These are phyloP conservation scores for Clitopilus hobsonii DNA, from an alignment of 768 basidiomycete species.

Conservation along the genomic window DNA sequence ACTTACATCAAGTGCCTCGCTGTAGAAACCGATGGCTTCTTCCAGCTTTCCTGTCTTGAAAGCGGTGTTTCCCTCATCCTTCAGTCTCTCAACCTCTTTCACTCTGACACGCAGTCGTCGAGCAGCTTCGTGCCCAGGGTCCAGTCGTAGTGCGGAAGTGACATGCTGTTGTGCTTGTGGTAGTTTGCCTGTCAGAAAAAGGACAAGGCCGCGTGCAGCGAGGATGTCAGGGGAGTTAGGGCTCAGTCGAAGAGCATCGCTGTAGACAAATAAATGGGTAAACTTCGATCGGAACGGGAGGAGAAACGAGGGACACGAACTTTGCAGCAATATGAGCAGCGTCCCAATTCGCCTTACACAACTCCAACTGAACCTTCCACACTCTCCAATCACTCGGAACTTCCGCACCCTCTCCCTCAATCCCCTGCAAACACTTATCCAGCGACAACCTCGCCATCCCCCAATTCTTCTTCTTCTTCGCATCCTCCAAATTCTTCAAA, in stretches of 20 bases:
- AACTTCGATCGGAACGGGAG: neutral
- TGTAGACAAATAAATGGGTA: constrained; percentile 19
- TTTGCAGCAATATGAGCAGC: constrained; percentile 71
- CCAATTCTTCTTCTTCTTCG: constrained; percentile 65
- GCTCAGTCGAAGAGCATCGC: constrained; percentile 70
- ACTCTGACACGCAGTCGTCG: constrained; percentile 69
- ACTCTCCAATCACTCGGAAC: constrained; percentile 76
- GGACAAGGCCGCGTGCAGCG: constrained; percentile 69
- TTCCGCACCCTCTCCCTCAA: constrained; percentile 73
- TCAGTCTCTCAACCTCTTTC: constrained; percentile 77
- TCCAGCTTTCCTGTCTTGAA: constrained; percentile 60
- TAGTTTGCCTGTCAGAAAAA: constrained; percentile 70
- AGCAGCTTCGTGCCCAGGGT: constrained; percentile 72
- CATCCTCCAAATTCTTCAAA: constrained; percentile 55
- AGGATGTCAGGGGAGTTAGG: constrained; percentile 78
- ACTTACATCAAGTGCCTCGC: constrained; percentile 64
- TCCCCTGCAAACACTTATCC: constrained; percentile 68
- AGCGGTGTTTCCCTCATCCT: constrained; percentile 78
- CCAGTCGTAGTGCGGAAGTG: constrained; percentile 66
- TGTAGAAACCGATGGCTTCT: constrained; percentile 68
- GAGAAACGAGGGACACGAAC: constrained; percentile 55
- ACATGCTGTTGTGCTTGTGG: constrained; percentile 70
- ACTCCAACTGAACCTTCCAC: constrained; percentile 75
- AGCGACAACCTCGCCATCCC: constrained; percentile 72
- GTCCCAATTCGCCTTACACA: constrained; percentile 68